A percentile compares a stretch with the other conserved stretches of the same genome.
These are phyloP conservation scores for Nothophytophthora sp. DNA, from an alignment of 352 stramenopile genomes.

Conservation along the genomic window DNA sequence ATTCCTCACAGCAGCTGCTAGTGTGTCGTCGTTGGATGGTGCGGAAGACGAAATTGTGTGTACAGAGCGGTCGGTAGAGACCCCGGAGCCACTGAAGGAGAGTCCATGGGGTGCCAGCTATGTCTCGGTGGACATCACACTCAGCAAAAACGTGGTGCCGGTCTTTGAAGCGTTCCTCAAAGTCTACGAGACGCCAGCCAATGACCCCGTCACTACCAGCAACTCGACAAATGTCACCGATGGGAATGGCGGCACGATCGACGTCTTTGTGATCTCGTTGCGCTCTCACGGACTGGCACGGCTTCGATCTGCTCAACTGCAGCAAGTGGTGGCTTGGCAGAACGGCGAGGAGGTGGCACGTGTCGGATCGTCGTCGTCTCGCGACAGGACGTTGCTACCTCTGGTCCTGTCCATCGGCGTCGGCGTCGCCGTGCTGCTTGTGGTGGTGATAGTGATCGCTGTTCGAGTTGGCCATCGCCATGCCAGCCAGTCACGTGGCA, in stretches of 20 bases:
- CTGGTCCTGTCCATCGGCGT: constrained; percentile 30
- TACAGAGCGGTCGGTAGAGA: constrained; percentile 34
- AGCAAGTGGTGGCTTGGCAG: constrained; percentile 36
- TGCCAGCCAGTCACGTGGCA: too few relatives aligned
- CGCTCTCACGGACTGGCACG: constrained; percentile 30
- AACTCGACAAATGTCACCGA: background rate
- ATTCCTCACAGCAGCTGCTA: constrained; percentile 27
- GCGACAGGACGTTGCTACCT: constrained; percentile 11
- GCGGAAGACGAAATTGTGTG: constrained; percentile 18
- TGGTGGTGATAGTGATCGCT: constrained; percentile 29
- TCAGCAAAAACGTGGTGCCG: constrained; percentile 30
- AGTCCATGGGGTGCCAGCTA: constrained; percentile 41
- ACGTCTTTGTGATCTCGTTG: constrained; percentile 30
- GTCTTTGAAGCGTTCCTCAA: constrained; percentile 44
- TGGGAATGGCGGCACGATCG: background rate
- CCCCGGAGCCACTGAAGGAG: constrained; percentile 22
- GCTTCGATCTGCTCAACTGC: constrained; percentile 33
- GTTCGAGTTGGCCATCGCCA: constrained; percentile 20
- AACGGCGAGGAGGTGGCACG: constrained; percentile 37
- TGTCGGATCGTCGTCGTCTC: constrained; percentile 24
- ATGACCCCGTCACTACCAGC: background rate
- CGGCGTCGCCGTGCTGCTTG: constrained; percentile 28
- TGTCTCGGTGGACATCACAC: constrained; percentile 36
- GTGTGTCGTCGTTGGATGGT: background rate
- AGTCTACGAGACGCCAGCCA: constrained; percentile 22